phyloP scores from a whole-genome alignment of 352 stramenopile species.

The Pythium utonaiense region DNA sequence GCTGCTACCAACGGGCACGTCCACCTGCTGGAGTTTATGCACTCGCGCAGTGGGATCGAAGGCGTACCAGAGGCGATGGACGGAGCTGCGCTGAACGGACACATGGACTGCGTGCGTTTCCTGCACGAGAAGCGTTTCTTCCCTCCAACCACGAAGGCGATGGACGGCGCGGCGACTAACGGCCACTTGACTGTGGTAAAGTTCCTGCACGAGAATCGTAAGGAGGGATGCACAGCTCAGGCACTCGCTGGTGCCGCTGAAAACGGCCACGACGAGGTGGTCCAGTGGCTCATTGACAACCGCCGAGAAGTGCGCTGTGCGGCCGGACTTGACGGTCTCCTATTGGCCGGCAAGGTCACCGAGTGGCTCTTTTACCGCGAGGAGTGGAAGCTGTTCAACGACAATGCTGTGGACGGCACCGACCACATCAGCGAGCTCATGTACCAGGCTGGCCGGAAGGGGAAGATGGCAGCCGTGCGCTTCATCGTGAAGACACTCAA shows the following conservation, averaged over 20 bases:
- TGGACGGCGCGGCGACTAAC: neutral
- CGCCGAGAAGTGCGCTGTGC: slow-evolving; percentile 1
- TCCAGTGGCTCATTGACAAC: neutral
- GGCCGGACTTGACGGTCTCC: neutral
- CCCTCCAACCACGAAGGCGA: neutral
- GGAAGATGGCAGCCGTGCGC: neutral
- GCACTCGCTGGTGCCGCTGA: neutral
- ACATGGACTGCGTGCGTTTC: neutral
- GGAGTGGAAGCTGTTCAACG: neutral
- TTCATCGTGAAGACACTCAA: neutral
- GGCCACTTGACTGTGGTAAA: neutral
- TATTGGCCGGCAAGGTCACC: neutral
- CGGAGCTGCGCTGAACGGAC: neutral
- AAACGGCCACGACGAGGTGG: neutral
- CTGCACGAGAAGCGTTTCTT: neutral
- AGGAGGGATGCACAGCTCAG: neutral
- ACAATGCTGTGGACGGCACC: neutral
- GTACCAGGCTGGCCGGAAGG: neutral
- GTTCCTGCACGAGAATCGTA: neutral
- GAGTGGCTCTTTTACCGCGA: slow-evolving; percentile 1
- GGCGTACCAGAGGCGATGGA: neutral
- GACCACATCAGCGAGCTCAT: neutral
- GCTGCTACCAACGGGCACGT: neutral
- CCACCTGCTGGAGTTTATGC: neutral
- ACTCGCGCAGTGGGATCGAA: neutral